phyloP scores from a whole-genome alignment of 179 eudicot species.

The Beta macrorhiza region DNA sequence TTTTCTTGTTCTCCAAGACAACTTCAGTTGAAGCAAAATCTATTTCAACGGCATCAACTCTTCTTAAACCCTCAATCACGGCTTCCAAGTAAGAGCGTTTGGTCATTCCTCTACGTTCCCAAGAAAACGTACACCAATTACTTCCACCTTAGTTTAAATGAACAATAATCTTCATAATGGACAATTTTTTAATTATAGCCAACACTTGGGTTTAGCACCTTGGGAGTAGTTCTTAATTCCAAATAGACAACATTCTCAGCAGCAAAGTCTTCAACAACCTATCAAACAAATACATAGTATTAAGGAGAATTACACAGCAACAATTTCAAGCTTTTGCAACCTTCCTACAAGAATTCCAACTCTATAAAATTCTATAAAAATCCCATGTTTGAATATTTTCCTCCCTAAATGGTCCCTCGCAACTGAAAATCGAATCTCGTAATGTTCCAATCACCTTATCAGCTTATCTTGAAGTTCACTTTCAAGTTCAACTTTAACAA shows the following conservation, averaged over 20 bases:
- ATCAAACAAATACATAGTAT: slow-evolving; percentile 2
- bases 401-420: neutral
- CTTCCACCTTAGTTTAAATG: neutral
- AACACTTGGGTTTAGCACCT: slow-evolving; percentile 45
- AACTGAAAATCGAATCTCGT: too few species aligned
- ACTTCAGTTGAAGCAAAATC: slow-evolving; percentile 39
- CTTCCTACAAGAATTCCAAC: neutral
- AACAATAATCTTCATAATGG: neutral
- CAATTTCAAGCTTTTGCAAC: neutral
- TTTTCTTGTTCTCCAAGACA: slow-evolving; percentile 22
- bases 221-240: slow-evolving; percentile 96
- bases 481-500: neutral
- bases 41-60: slow-evolving; percentile 60
- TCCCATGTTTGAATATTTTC: neutral
- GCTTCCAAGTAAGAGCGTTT: slow-evolving; percentile 88
- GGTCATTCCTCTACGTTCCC: slow-evolving; percentile 72
- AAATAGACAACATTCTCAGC: slow-evolving; percentile 92
- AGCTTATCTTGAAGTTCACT: too few species aligned
- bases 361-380: too few species aligned
- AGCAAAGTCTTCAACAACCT: slow-evolving; percentile 97
- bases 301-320: neutral
- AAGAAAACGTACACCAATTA: slow-evolving; percentile 1
- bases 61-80: slow-evolving; percentile 74
- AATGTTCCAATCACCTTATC: neutral
- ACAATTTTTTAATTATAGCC: neutral